Base-by-base conservation (phyloP, 441 rosid species). In the Pelargonium fulgidum region DNA sequence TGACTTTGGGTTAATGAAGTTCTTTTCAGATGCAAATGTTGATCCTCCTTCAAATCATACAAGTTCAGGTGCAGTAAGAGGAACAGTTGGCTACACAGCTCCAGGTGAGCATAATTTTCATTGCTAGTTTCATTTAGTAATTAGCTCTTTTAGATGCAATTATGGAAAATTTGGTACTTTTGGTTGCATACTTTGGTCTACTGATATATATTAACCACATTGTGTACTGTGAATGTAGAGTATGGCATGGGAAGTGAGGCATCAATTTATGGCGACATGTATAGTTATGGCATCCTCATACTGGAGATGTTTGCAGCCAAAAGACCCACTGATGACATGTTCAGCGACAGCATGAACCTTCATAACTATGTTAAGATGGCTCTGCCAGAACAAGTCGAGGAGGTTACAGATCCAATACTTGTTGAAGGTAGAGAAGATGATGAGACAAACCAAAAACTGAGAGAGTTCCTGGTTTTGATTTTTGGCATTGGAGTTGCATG, bases 401-500 rank as follows among this genome's bases (percentile, higher is more conserved):
- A 58, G 29, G 29, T 58, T 20, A 6, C 3, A 17, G 62, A 58
- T 17, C 26, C 62, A 16, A 7, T 16, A 17, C 29, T 58, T 16
- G 24, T 6, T 17, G 20, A 10, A 58, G 62, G 13, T 5, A 8
- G 6, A 58, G 62, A 20, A 19, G 24, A 17, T 1, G 62, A 17
- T 16, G 3, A 0, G 4, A 11, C 12, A 11, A 36, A 56, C 6
- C n/a, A 29, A 29, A 29, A 29, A 62, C 4, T 13, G 10, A 3
- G 12, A 2, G 72, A 73, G 39, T 14, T 45, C 20, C 44, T 73
- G 3, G 17, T 0, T 0, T 14, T 36, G 1, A 47, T 73, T 36
- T 45, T 73, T 19, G 26, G 24, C 20, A 45, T 68, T 44, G 76
- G 76, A 13, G 10, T 68, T 2, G 62, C 71, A 0, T 62, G 65